Evolutionary conservation across 1,139 yeast species (phyloP), one percentile per base, ranked within the genome.

Genomic region (Taphrina betulina): DNA sequence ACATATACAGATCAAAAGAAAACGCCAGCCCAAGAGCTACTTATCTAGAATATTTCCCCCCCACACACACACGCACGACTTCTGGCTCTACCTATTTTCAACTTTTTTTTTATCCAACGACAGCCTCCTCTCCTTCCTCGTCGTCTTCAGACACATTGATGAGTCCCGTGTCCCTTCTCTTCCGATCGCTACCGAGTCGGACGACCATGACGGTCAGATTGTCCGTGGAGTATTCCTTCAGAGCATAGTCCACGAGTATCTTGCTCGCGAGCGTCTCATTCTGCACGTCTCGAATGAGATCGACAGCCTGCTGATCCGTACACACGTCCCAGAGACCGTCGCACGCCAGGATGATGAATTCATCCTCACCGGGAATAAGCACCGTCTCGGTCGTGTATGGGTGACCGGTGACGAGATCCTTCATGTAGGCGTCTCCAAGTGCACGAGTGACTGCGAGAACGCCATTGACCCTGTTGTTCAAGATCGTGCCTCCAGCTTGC

Each of bases 241-340:
- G 75, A 0, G 99, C 97, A 64, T 80, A 77, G 60, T 80, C 78
- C 58, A 94, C 87, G 59, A 90, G 73, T 34, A 72, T 73, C 61
- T 79, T 77, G 10, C 95, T 84, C 0, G 95, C 96, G 41, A 70
- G 70, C 57, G 80, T 78, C 0, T 95, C 85, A 63, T 81, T 82
- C 14, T 65, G 61, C 12, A 76, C 71, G 35, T 78, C 78, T 35
- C 78, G 73, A 3, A 87, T 82, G 64, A 83, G 69, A 57, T 83
- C 82, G 60, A 94, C 86, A 0, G 96, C 96, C 57, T 78, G 78
- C 61, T 81, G 82, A 66, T 90, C 97, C 4, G 81, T 76, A 54
- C 90, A 76, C 2, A 90, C 96, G 68, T 90, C 97, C 96, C 96
- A 90, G 12, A 90, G 74, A 0, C 97, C 97, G 69, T 90, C 97